A percentile compares a stretch with the other conserved stretches of the same genome.
phyloP scores from a whole-genome alignment of 1,284 basidiomycete species.

The Thelephora terrestris region DNA sequence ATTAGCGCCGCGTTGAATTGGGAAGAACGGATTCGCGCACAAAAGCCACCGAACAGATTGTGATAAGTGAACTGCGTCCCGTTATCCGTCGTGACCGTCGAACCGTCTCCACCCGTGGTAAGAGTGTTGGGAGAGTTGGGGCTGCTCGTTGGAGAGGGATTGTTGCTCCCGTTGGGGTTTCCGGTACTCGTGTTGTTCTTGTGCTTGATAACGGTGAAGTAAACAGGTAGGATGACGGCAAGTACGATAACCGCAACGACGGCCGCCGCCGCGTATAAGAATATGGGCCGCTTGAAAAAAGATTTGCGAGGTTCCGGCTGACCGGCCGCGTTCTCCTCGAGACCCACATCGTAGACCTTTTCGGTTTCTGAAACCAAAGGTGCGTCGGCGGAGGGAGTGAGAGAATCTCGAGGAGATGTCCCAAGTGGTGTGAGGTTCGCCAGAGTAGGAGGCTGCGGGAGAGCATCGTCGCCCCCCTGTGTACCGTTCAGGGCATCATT shows the following conservation, averaged over 20 bases:
- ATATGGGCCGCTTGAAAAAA: slow-evolving; percentile 8
- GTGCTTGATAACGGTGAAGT: slow-evolving; percentile 38
- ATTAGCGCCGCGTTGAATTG: neutral
- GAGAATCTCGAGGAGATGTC: slow-evolving; percentile 5
- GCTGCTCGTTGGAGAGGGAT: slow-evolving; percentile 12
- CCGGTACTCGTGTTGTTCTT: slow-evolving; percentile 20
- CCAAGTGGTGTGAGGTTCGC: too few relatives aligned
- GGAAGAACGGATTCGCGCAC: slow-evolving; percentile 22
- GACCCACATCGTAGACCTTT: neutral
- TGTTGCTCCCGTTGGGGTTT: slow-evolving; percentile 6
- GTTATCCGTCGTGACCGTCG: slow-evolving; percentile 57
- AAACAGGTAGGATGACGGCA: slow-evolving; percentile 42
- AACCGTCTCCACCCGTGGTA: slow-evolving; percentile 46
- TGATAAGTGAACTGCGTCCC: slow-evolving; percentile 68
- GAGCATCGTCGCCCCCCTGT: too few relatives aligned
- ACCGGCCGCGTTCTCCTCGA: neutral
- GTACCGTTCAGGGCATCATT: too few relatives aligned
- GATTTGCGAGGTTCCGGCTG: neutral
- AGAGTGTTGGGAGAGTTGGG: slow-evolving; percentile 20
- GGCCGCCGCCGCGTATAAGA: slow-evolving; percentile 18
- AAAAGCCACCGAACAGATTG: slow-evolving; percentile 71
- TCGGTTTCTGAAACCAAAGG: slow-evolving; percentile 1
- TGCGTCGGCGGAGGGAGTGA: neutral
- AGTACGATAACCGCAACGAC: slow-evolving; percentile 34
- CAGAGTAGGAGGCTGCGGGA: too few relatives aligned